Conservation (phyloP, 108 stramenopile genomes). For the Craspedostauros australis region DNA sequence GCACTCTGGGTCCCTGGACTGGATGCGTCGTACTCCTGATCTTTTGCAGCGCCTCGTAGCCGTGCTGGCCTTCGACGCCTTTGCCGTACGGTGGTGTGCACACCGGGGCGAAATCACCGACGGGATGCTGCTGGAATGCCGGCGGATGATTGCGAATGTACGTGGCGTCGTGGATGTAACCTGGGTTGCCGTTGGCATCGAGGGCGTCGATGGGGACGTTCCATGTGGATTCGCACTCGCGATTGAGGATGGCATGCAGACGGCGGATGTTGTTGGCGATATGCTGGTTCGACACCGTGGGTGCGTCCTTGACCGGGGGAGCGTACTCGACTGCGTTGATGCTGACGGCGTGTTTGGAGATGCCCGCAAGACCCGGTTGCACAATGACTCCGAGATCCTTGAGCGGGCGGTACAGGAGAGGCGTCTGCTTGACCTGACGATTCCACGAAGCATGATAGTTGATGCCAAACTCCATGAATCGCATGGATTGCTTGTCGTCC, state of each 20-base stretch:
- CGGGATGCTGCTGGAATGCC: constrained; percentile 14
- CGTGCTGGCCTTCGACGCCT: constrained; percentile 36
- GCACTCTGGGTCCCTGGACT: background rate
- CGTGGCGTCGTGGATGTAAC: constrained; percentile 62
- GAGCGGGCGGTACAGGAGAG: constrained; percentile 1
- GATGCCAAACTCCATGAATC: constrained; percentile 12
- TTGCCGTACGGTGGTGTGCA: constrained; percentile 26
- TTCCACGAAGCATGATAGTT: constrained; percentile 7
- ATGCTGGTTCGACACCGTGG: background rate
- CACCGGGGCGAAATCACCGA: constrained; percentile 30
- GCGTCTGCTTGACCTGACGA: background rate
- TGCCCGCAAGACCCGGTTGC: constrained; percentile 1
- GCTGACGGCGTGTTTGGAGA: constrained; percentile 1
- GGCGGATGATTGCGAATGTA: constrained; percentile 33
- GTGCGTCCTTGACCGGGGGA: background rate
- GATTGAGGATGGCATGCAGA: constrained; percentile 17
- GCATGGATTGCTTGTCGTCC: background rate
- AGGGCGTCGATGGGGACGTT: constrained; percentile 36
- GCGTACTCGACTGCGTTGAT: constrained; percentile 1
- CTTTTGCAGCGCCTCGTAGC: constrained; percentile 59
- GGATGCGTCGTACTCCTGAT: constrained; percentile 56
- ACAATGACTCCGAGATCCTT: constrained; percentile 6
- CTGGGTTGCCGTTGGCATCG: constrained; percentile 44
- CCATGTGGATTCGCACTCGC: constrained; percentile 9
- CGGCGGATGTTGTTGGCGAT: constrained; percentile 5